phyloP scores from a whole-genome alignment of 2,329 filamentous ascomycete species.

The Hypoxylon sp. region DNA sequence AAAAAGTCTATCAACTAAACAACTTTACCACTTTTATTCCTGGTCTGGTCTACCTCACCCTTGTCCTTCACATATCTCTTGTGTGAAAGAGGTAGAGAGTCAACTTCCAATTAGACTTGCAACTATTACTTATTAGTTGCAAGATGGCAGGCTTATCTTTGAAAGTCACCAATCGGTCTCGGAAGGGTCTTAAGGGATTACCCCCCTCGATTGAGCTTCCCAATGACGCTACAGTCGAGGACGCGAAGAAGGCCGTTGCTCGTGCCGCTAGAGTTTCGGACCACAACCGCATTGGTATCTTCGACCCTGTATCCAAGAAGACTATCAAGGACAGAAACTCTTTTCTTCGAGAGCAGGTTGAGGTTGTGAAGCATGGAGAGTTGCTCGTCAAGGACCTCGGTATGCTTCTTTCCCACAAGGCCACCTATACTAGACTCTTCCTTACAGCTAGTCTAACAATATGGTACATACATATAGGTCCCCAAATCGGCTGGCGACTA shows the following conservation, averaged over 20 bases:
- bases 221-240: slow-evolving; percentile 64
- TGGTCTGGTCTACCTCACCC: not conserved
- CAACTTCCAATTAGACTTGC: no score
- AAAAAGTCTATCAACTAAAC: slow-evolving; percentile 24
- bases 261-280: slow-evolving; percentile 61
- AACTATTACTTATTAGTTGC: no score
- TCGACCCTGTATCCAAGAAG: slow-evolving; percentile 67
- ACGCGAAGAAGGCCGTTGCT: slow-evolving; percentile 65
- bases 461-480: no score
- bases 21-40: slow-evolving; percentile 9
- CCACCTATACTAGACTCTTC: no score
- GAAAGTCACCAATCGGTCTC: slow-evolving; percentile 44
- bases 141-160: slow-evolving; percentile 42
- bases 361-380: slow-evolving; percentile 60
- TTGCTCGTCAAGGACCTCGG: slow-evolving; percentile 94
- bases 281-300: slow-evolving; percentile 69
- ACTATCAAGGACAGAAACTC: slow-evolving; percentile 70
- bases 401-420: slow-evolving; percentile 58
- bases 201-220: slow-evolving; percentile 60
- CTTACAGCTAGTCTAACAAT: no score
- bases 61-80: not conserved
- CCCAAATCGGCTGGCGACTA: slow-evolving; percentile 89
- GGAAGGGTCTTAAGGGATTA: slow-evolving; percentile 58
- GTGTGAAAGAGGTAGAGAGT: no score
- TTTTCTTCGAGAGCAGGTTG: slow-evolving; percentile 57